Evolutionary conservation across 352 stramenopile genomes (phyloP), one percentile per base, ranked within the genome.

Genomic region (Globisporangium cystogenes): DNA sequence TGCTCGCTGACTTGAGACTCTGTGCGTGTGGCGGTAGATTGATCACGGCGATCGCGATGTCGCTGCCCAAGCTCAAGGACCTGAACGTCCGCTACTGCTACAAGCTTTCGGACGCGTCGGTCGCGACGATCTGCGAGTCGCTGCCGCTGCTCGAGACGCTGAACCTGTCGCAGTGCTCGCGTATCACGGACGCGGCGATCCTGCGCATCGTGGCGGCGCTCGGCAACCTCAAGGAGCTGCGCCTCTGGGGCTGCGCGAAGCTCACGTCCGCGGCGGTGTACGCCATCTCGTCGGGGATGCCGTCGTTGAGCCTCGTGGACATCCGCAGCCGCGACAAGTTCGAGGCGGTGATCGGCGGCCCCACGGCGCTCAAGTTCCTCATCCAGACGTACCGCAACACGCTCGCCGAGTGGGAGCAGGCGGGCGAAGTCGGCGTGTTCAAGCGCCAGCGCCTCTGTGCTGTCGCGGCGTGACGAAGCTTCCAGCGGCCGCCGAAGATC

Each of bases 81-180:
- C 54, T 95, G 46, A 91, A 93, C 46, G 37, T 95, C 39, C 82
- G 82, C 43, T 95, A 95, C 62, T 93, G 82, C 69, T 93, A 88
- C 77, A 93, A 93, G 55, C 57, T 95, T 16, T 87, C 84, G 31
- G 84, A 95, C 51, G 68, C 65, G 12, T 74, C 65, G 20, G 81
- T 95, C 10, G 48, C 54, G 8, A 56, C 62, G 15, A 60, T 95
- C 31, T 92, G 82, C 48, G 60, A 76, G 18, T 63, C 55, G 6
- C 29, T 88, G 26, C 51, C 62, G 8, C 47, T 60, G 3, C 66
- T 95, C 42, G 62, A 74, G 33, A 74, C 65, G n/a, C 59, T 95
- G 40, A 90, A 95, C 45, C 55, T 95, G 24, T 95, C 84, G 31
- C 84, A 95, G 55, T 95, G 84, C 48, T 70, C 67, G 45, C 82